Evolutionary conservation across 352 stramenopile species (phyloP).

Genomic region (Thraustochytrium sp.): DNA sequence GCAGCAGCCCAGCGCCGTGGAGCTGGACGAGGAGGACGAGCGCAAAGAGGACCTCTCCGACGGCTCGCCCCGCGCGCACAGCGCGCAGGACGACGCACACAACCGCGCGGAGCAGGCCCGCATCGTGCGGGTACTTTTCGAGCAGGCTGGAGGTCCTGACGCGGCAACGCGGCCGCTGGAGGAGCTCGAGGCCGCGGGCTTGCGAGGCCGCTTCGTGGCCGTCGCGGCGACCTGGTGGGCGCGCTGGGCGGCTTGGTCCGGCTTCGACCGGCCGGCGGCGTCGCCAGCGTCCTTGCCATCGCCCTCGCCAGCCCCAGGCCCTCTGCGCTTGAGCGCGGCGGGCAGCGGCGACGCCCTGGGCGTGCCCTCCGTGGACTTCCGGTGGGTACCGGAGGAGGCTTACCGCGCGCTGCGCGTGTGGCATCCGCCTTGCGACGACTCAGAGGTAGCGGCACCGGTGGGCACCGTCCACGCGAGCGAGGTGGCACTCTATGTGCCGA

Average conservation of each 20-base stretch:
- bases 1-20: too few relatives aligned
- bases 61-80: too few relatives aligned
- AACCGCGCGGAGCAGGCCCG: too few relatives aligned
- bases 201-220: neutral
- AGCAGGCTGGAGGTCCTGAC: conserved; percentile 19
- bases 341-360: neutral
- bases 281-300: neutral
- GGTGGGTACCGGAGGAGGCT: conserved; percentile 2
- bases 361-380: neutral
- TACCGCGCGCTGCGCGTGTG: neutral
- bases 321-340: neutral
- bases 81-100: too few relatives aligned
- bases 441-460: neutral
- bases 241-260: neutral
- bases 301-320: neutral
- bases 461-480: neutral
- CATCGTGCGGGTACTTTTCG: too few relatives aligned
- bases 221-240: conserved; percentile 2
- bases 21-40: too few relatives aligned
- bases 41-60: too few relatives aligned
- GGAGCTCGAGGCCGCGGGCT: neutral
- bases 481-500: neutral
- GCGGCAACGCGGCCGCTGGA: neutral
- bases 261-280: neutral
- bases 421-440: neutral